Conservation (phyloP, 352 stramenopile genomes). For the Phytopythium helicoides region DNA sequence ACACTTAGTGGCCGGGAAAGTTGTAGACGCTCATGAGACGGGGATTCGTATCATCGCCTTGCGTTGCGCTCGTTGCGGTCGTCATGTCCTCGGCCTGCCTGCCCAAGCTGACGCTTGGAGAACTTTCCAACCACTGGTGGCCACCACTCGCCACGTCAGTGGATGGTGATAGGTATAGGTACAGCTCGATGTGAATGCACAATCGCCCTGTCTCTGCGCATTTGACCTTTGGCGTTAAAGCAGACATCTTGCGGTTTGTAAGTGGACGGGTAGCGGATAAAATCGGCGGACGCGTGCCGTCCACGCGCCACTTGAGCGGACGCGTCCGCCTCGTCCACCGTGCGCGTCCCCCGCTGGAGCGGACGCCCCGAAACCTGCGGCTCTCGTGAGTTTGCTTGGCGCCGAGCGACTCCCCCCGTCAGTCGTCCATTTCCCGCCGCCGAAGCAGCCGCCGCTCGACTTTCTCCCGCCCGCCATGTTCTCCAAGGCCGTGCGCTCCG, state of each 20-base stretch:
- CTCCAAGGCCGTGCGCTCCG: slow-evolving; percentile 48
- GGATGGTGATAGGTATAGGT: too few relatives aligned
- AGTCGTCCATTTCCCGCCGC: neutral
- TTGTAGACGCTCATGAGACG: neutral
- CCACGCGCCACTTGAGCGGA: neutral
- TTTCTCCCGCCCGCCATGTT: slow-evolving; percentile 26
- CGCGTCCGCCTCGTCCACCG: neutral
- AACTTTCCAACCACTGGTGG: too few relatives aligned
- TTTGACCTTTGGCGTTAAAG: neutral
- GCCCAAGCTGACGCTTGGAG: too few relatives aligned
- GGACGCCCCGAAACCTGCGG: slow-evolving; percentile 6
- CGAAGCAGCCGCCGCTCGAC: slow-evolving; percentile 20
- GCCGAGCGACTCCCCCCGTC: neutral
- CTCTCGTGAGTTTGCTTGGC: slow-evolving; percentile 1
- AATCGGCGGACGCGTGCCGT: neutral
- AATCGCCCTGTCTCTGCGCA: too few relatives aligned
- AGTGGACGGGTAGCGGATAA: too few relatives aligned
- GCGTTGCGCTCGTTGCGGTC: neutral
- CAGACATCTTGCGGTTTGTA: neutral
- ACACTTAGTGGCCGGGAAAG: too few relatives aligned
- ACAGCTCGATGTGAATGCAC: too few relatives aligned
- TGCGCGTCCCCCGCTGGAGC: neutral
- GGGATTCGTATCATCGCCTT: neutral
- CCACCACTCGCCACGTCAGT: too few relatives aligned
- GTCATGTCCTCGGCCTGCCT: too few relatives aligned